Conservation (phyloP, 192 early-diverging fungal species). For the Lunasporangiospora selenospora region DNA sequence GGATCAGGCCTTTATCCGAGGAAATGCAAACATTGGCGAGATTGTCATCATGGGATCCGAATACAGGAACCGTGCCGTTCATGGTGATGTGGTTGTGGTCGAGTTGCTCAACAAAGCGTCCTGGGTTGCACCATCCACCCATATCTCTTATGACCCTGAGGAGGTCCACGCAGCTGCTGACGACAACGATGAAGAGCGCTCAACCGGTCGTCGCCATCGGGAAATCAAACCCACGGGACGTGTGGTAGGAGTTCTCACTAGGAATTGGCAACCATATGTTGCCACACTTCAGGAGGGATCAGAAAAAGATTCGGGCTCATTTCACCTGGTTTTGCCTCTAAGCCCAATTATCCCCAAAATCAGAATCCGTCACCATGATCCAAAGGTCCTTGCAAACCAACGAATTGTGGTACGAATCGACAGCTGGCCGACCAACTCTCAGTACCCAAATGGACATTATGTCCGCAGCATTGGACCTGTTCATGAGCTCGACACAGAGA, state of each 20-base stretch:
- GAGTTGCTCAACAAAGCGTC: conserved; percentile 56
- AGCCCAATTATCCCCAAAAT: conserved; percentile 76
- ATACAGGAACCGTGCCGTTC: conserved; percentile 59
- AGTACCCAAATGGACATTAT: conserved; percentile 82
- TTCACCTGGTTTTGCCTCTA: conserved; percentile 73
- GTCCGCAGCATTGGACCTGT: conserved; percentile 71
- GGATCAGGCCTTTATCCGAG: conserved; percentile 56
- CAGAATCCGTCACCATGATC: conserved; percentile 72
- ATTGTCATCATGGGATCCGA: conserved; percentile 69
- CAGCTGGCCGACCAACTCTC: conserved; percentile 69
- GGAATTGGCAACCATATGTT: conserved; percentile 80
- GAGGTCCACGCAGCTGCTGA: conserved; percentile 34
- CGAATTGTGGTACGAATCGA: conserved; percentile 80
- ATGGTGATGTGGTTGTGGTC: conserved; percentile 74
- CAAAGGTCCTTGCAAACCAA: conserved; percentile 57
- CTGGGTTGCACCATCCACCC: conserved; percentile 52
- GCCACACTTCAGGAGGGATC: conserved; percentile 74
- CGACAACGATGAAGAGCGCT: conserved; percentile 11
- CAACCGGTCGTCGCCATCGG: conserved; percentile 7
- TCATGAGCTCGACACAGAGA: conserved; percentile 72
- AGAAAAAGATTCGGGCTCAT: conserved; percentile 53
- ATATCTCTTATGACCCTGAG: conserved; percentile 51
- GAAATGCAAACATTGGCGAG: conserved; percentile 50
- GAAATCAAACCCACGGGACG: conserved; percentile 54
- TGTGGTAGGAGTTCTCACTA: conserved; percentile 68